Conservation (phyloP, 176 grass and related monocot genomes). For the Rhynchospora breviuscula region DNA sequence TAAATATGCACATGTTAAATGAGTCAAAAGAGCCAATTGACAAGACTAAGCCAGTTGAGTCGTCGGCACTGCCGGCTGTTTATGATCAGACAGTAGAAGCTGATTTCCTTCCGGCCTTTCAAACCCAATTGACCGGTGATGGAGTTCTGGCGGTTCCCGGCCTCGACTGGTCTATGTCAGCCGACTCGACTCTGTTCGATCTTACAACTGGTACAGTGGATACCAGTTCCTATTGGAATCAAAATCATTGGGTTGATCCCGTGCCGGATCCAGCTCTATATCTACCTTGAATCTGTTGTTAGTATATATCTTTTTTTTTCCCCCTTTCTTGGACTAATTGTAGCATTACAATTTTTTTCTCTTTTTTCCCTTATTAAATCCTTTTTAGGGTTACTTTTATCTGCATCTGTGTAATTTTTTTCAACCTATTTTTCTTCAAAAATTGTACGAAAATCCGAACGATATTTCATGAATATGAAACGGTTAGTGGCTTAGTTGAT, state of each 20-base stretch:
- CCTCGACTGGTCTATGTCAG: constrained; percentile 17
- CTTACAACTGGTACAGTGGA: constrained; percentile 14
- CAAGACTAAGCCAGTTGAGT: not conserved
- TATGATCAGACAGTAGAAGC: not conserved
- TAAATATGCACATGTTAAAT: not conserved
- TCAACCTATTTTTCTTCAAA: not conserved
- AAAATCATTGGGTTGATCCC: constrained; percentile 24
- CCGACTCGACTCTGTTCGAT: constrained; percentile 31
- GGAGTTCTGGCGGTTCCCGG: not conserved
- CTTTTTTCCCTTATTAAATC: not conserved
- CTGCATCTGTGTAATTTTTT: not conserved
- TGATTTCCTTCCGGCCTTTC: not conserved
- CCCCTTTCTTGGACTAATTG: not conserved
- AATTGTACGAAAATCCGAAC: not conserved
- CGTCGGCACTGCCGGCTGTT: not conserved
- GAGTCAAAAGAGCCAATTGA: not conserved
- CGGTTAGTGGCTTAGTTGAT: constrained; percentile 13
- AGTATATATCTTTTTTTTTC: constrained; percentile 8
- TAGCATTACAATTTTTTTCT: not conserved
- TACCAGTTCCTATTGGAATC: constrained; percentile 31
- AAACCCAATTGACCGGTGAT: not conserved
- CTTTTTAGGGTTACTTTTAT: not conserved
- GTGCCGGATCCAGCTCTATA: constrained; percentile 22
- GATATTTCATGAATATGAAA: not conserved
- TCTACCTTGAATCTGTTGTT: constrained; percentile 26